Evolutionary conservation across 2,329 filamentous ascomycete genomes (phyloP).

Genomic region (Penicillium decumbens): DNA sequence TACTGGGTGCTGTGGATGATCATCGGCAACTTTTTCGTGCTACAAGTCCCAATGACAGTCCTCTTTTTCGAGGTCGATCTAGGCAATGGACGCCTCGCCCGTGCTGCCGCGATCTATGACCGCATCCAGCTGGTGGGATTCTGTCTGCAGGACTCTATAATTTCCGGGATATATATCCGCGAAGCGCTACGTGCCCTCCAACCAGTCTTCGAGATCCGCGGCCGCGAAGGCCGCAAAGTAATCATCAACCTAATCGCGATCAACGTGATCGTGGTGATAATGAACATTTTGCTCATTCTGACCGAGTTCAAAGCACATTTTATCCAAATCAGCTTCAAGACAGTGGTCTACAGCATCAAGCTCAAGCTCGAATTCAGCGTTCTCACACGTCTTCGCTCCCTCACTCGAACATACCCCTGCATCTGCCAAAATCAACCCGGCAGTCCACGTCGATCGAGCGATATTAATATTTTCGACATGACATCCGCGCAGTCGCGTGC

Average conservation of each 20-base stretch:
- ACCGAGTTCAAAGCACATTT: slow-evolving; percentile 34
- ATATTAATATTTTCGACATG: slow-evolving; percentile 17
- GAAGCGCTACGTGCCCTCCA: slow-evolving; percentile 41
- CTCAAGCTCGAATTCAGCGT: slow-evolving; percentile 45
- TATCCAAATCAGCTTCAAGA: slow-evolving; percentile 37
- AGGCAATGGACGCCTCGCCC: slow-evolving; percentile 7
- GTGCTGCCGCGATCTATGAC: slow-evolving; percentile 36
- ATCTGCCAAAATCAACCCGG: slow-evolving; percentile 3
- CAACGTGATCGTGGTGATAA: slow-evolving; percentile 40
- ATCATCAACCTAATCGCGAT: slow-evolving; percentile 44
- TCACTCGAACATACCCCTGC: slow-evolving; percentile 19
- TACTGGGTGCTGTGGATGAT: slow-evolving; percentile 41
- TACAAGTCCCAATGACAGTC: slow-evolving; percentile 40
- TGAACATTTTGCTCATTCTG: slow-evolving; percentile 35
- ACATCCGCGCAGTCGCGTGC: not conserved
- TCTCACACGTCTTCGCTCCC: slow-evolving; percentile 36
- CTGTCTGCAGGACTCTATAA: slow-evolving; percentile 49
- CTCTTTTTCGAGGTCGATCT: slow-evolving; percentile 31
- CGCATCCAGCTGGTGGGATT: slow-evolving; percentile 49
- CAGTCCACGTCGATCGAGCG: slow-evolving; percentile 4
- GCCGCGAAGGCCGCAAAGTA: slow-evolving; percentile 34
- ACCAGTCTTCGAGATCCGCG: slow-evolving; percentile 42
- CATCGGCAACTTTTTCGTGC: slow-evolving; percentile 34
- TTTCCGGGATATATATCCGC: slow-evolving; percentile 49
- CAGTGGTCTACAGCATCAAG: slow-evolving; percentile 42